Evolutionary conservation across 306 rosid genomes (phyloP).

Genomic region (Argentina anserina): DNA sequence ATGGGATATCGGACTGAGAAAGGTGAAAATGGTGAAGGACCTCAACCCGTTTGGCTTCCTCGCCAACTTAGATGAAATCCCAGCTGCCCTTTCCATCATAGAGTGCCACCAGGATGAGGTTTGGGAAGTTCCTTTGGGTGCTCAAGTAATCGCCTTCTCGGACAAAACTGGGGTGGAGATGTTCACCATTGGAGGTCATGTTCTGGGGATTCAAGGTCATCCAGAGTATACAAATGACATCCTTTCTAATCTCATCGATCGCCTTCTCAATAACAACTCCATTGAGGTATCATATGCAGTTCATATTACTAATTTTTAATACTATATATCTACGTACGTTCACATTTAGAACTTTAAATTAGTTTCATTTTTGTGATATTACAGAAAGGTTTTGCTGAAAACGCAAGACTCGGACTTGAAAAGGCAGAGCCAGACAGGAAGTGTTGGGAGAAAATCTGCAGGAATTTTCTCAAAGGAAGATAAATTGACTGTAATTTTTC

Average conservation of each 20-base stretch:
- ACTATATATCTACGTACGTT: too few species aligned
- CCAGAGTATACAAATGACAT: constrained; percentile 68
- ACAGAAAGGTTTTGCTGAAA: constrained; percentile 49
- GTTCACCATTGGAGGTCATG: constrained; percentile 49
- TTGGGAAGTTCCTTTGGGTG: constrained; percentile 58
- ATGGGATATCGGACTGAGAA: constrained; percentile 65
- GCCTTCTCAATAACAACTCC: constrained; percentile 34
- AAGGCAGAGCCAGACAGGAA: constrained; percentile 49
- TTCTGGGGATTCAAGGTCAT: constrained; percentile 74
- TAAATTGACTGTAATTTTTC: too few species aligned
- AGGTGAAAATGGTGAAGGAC: constrained; percentile 43
- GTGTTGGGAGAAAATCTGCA: constrained; percentile 53
- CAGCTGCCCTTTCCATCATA: constrained; percentile 39
- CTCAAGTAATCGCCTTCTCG: constrained; percentile 56
- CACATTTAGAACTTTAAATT: not conserved
- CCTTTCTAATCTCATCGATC: constrained; percentile 47
- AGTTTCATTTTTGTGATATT: not conserved
- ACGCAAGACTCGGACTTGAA: constrained; percentile 38
- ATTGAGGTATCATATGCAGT: constrained; percentile 37
- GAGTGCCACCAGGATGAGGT: constrained; percentile 71
- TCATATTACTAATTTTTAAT: not conserved
- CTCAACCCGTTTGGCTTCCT: constrained; percentile 14
- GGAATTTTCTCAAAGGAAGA: constrained; percentile 49
- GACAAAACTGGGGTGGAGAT: constrained; percentile 66
- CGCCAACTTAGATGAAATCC: constrained; percentile 29